Percentiles rank a stretch among this genome's conserved stretches.
These are phyloP conservation scores for Penicillium sp. DNA, from an alignment of 2,329 filamentous ascomycete genomes.

Conservation along the genomic window DNA sequence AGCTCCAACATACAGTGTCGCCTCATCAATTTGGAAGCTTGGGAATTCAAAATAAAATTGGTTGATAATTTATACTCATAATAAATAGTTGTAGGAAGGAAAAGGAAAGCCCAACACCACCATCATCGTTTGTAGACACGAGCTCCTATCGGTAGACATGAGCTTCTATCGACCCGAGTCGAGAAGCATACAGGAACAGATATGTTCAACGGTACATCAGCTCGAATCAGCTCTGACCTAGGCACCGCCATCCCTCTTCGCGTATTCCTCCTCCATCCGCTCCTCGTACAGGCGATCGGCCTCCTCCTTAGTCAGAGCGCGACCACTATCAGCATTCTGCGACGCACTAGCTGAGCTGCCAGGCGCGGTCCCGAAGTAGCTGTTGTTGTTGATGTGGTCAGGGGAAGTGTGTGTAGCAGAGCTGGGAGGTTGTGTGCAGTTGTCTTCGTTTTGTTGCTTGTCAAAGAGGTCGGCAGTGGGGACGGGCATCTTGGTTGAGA, in stretches of 20 bases:
- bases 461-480: conserved; percentile 22
- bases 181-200: background rate
- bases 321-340: conserved; percentile 21
- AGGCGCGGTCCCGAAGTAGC: conserved; percentile 17
- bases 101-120: background rate
- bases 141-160: background rate
- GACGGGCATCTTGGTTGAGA: conserved; percentile 20
- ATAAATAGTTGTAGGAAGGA: background rate
- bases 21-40: background rate
- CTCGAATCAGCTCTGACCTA: conserved; percentile 15
- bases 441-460: conserved; percentile 16
- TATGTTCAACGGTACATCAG: background rate
- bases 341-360: conserved; percentile 21
- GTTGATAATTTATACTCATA: background rate
- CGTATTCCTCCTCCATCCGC: conserved; percentile 50
- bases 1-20: background rate
- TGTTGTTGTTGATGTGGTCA: conserved; percentile 9
- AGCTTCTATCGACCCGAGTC: background rate
- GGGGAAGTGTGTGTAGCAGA: background rate
- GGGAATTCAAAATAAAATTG: background rate
- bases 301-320: conserved; percentile 42
- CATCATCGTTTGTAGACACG: background rate
- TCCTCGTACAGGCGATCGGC: conserved; percentile 47
- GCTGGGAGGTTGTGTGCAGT: conserved; percentile 10
- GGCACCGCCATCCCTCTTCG: conserved; percentile 47